Percentiles rank a stretch among this genome's conserved stretches.
These are phyloP conservation scores for Eucalyptus coolabah DNA, from an alignment of 345 rosid genomes.

Conservation along the genomic window DNA sequence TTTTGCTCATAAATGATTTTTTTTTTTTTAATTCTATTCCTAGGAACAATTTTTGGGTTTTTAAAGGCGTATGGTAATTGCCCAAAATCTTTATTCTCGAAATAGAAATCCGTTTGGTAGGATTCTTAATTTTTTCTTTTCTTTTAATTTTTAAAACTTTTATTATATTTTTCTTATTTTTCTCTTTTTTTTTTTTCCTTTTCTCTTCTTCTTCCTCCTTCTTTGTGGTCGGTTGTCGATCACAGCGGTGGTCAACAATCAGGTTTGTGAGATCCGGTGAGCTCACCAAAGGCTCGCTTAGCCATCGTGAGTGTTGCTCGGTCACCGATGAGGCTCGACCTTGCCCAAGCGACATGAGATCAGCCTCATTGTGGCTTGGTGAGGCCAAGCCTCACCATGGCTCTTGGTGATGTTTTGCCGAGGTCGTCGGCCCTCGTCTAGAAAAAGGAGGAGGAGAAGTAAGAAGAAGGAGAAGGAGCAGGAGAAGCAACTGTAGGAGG, in stretches of 20 bases:
- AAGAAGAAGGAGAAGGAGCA: too few species aligned
- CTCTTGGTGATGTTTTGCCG: accelerated
- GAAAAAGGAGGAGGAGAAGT: too few species aligned
- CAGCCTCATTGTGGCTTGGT: accelerated
- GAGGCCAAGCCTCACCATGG: too few species aligned
- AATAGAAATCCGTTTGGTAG: accelerated
- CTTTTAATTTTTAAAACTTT: too few species aligned
- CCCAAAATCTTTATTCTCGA: accelerated
- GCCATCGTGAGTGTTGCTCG: accelerated
- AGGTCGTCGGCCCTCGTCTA: accelerated
- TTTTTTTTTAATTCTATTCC: accelerated
- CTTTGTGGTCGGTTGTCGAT: accelerated
- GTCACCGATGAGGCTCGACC: accelerated
- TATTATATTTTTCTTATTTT: too few species aligned
- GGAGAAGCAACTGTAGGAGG: too few species aligned
- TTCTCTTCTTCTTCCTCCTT: too few species aligned
- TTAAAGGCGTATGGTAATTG: accelerated
- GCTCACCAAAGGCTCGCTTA: too few species aligned
- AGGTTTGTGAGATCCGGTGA: accelerated
- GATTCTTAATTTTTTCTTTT: too few species aligned
- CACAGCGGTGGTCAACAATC: accelerated
- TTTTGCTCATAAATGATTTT: too few species aligned
- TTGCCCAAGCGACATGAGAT: accelerated
- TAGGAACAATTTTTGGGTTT: accelerated
- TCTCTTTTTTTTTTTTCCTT: too few species aligned